Evolutionary conservation across 345 rosid species (phyloP).

Genomic region (Populus nigra): DNA sequence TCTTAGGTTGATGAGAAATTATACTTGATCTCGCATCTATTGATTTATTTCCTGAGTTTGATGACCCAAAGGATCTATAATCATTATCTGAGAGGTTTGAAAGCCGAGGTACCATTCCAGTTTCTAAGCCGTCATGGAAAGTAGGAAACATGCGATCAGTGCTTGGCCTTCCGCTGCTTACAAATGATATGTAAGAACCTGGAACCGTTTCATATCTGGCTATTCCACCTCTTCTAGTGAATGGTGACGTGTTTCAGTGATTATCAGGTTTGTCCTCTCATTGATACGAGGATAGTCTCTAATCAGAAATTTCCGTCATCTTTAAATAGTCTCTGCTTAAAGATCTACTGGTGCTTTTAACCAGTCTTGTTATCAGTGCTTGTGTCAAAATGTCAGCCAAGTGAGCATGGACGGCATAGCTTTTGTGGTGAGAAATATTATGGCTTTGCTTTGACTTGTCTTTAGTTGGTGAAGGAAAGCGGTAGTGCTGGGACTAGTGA

Average conservation of each 20-base stretch:
- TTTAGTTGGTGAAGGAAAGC: background rate
- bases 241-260: conserved; percentile 54
- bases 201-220: conserved; percentile 38
- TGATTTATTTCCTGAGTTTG: conserved; percentile 42
- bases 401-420: background rate
- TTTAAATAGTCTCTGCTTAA: background rate
- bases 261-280: background rate
- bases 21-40: conserved; percentile 35
- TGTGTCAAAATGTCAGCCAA: background rate
- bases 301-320: background rate
- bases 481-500: background rate
- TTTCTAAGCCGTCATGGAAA: conserved; percentile 25
- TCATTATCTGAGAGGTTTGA: conserved; percentile 53
- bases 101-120: conserved; percentile 29
- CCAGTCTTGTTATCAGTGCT: background rate
- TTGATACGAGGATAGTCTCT: background rate
- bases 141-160: conserved; percentile 41
- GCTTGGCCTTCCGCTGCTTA: conserved; percentile 67
- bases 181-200: conserved; percentile 73
- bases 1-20: conserved; percentile 39
- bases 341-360: background rate
- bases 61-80: conserved; percentile 37
- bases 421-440: background rate
- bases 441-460: background rate
- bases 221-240: conserved; percentile 36